A percentile compares a stretch with the other conserved stretches of the same genome.
Conservation (phyloP, 202 grass and related monocot genomes). For the Miscanthus sacchariflorus region DNA sequence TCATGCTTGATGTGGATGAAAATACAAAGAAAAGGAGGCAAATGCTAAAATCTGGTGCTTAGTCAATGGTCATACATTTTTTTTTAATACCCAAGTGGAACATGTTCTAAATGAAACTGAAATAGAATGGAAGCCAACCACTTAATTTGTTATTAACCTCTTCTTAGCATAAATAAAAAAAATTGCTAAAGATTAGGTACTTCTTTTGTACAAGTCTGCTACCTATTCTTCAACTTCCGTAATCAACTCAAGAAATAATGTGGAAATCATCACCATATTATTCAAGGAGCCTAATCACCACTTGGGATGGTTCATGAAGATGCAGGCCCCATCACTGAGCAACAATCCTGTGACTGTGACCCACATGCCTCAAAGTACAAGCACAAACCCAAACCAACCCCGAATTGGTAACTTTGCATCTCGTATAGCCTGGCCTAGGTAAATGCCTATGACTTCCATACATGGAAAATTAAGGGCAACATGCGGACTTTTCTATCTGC, state of each 20-base stretch:
- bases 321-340: constrained; percentile 22
- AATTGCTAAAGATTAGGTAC: neutral
- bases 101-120: neutral
- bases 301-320: constrained; percentile 17
- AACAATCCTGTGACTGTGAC: constrained; percentile 10
- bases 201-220: neutral
- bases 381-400: constrained; percentile 16
- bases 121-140: neutral
- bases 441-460: neutral
- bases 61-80: constrained; percentile 18
- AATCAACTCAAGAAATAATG: neutral
- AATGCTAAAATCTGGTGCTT: neutral
- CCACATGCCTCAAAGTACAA: constrained; percentile 39
- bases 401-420: constrained; percentile 35
- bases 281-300: constrained; percentile 29
- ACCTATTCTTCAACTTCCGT: constrained; percentile 5
- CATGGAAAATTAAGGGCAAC: neutral
- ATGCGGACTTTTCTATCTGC: neutral
- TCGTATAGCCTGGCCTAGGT: constrained; percentile 1
- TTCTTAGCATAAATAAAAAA: constrained; percentile 4
- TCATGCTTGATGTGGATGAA: constrained; percentile 4
- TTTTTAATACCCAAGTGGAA: constrained; percentile 30
- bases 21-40: neutral
- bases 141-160: neutral
- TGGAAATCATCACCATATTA: constrained; percentile 7